phyloP scores from a whole-genome alignment of 495 filamentous ascomycete species.

The Podospora bellae-mahoneyi region DNA sequence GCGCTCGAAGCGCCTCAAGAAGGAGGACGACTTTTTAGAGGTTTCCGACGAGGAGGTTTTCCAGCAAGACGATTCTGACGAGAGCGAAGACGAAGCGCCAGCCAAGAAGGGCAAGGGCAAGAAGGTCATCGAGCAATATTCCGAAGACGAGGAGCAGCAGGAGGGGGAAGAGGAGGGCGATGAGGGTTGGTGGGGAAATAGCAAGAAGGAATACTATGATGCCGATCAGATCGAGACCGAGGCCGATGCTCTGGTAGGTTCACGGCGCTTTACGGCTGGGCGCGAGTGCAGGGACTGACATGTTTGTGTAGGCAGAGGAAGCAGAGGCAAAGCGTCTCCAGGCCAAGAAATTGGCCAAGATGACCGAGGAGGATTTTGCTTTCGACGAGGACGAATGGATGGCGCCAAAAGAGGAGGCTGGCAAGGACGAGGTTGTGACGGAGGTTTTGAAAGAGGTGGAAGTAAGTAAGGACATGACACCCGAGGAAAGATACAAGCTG shows the following conservation, averaged over 20 bases:
- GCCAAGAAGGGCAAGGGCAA: slow-evolving; percentile 27
- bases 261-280: not conserved
- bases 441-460: slow-evolving; percentile 80
- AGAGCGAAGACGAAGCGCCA: slow-evolving; percentile 28
- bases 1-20: slow-evolving; percentile 69
- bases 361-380: slow-evolving; percentile 86
- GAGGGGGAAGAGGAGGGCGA: slow-evolving; percentile 66
- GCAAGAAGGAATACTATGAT: slow-evolving; percentile 88
- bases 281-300: not conserved
- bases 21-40: slow-evolving; percentile 58
- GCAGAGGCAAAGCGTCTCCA: slow-evolving; percentile 81
- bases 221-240: slow-evolving; percentile 88
- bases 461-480: slow-evolving; percentile 72
- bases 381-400: slow-evolving; percentile 88
- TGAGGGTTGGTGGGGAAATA: slow-evolving; percentile 80
- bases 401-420: slow-evolving; percentile 42
- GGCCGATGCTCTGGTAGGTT: slow-evolving; percentile 64
- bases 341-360: slow-evolving; percentile 78
- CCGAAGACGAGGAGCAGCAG: slow-evolving; percentile 41
- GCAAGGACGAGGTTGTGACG: slow-evolving; percentile 59
- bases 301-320: slow-evolving; percentile 64
- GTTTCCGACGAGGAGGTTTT: slow-evolving; percentile 84
- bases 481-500: slow-evolving; percentile 71
- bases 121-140: slow-evolving; percentile 36
- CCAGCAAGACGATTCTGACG: slow-evolving; percentile 52